Base-by-base conservation (phyloP, 2,329 filamentous ascomycete species). In the Paracorniculantispora psalliotae region DNA sequence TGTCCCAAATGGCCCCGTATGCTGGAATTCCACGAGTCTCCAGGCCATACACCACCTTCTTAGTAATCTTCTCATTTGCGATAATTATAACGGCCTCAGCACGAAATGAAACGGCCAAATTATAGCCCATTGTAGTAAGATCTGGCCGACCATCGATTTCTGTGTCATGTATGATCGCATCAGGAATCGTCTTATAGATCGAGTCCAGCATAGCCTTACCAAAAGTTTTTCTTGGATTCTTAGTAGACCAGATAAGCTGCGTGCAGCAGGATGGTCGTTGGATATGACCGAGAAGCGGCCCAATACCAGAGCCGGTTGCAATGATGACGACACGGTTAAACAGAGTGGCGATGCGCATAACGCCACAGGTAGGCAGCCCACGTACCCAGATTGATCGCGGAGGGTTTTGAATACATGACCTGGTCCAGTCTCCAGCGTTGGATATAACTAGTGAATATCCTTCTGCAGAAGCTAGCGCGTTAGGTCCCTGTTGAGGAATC, bases 371-470 rank as follows among this genome's bases (percentile, higher is more conserved):
- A 1, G 88, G 86, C 0, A 86, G 77, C 10, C 88, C 88, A 47
- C 87, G 83, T 5, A 87, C 83, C 85, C 86, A 92, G 48, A 91
- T 73, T 53, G 81, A 73, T 1, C 74, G 79, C 1, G 87, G 87
- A 2, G 84, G 83, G 50, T 80, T 77, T 50, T 79, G 73, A 71
- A 92, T 90, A 59, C 83, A 81, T 33, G 78, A 75, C 25, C 75
- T 75, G 0, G 89, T 92, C 88, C 89, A 92, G 73, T 92, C 88
- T 23, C 89, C 89, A 3, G 87, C 88, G 63, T 86, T 87, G 57
- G 87, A 90, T 28, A 92, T 79, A 30, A 92, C 75, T 30, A 89
- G 76, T 0, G 86, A 90, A 73, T 87, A 90, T 15, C 83, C 85
- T 12, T 63, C 65, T 41, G 65, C 66, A 21, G 65, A 64, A 1